A percentile compares a stretch with the other conserved stretches of the same genome.
phyloP scores from a whole-genome alignment of 2,329 filamentous ascomycete species.

The Alternaria gaisen region DNA sequence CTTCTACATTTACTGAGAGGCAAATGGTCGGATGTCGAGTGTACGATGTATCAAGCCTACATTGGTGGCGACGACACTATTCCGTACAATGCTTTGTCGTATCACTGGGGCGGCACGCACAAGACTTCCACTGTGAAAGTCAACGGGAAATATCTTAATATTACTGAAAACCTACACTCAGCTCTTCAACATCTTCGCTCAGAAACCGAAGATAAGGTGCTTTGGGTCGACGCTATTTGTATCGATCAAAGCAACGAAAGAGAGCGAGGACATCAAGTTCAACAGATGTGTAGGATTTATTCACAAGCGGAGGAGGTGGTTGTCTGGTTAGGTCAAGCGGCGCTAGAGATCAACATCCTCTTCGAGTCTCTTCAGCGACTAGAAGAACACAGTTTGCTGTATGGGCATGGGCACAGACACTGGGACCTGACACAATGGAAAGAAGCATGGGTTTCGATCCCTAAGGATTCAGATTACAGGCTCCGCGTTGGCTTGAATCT shows the following conservation, averaged over 20 bases:
- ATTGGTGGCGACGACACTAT: fast-evolving
- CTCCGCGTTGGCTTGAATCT: fast-evolving
- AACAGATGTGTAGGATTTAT: conserved; percentile 39
- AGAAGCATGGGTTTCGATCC: fast-evolving
- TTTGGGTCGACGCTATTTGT: conserved; percentile 7
- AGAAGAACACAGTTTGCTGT: background rate
- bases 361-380: background rate
- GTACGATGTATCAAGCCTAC: conserved; percentile 20
- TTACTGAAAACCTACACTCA: background rate
- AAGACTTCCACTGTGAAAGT: background rate
- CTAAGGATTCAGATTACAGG: background rate
- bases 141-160: fast-evolving
- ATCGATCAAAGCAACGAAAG: conserved; percentile 35
- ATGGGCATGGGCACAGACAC: background rate
- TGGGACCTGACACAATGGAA: background rate
- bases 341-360: background rate
- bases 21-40: conserved; percentile 9
- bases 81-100: conserved; percentile 13
- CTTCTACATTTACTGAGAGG: background rate
- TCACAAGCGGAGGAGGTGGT: conserved; percentile 31
- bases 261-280: conserved; percentile 37
- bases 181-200: background rate
- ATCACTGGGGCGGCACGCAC: background rate
- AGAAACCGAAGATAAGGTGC: background rate
- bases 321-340: conserved; percentile 38